A percentile compares a stretch with the other conserved stretches of the same genome.
These are phyloP conservation scores for Carallia pectinifolia DNA, from an alignment of 345 rosid genomes.

Conservation along the genomic window DNA sequence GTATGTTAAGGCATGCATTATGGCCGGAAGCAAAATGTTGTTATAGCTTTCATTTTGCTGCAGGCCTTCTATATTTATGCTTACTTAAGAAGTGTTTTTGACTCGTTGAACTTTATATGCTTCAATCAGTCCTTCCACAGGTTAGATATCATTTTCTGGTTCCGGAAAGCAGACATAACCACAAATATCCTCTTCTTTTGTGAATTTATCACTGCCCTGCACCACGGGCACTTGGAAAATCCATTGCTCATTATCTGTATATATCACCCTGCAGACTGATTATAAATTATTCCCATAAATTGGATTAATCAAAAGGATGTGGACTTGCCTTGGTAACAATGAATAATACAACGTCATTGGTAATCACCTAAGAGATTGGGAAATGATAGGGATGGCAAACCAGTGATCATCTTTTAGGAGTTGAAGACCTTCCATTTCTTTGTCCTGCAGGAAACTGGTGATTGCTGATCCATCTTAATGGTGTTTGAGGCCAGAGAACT, in stretches of 20 bases:
- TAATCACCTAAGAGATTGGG: conserved; percentile 28
- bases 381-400: conserved; percentile 44
- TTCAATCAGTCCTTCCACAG: conserved; percentile 35
- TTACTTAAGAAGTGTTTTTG: too few relatives aligned
- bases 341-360: not conserved
- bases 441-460: conserved; percentile 49
- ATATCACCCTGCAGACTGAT: too few relatives aligned
- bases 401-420: conserved; percentile 46
- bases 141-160: not conserved
- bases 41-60: too few relatives aligned
- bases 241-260: conserved; percentile 51
- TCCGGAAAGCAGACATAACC: too few relatives aligned
- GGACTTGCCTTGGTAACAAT: too few relatives aligned
- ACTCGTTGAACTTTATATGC: conserved; percentile 12
- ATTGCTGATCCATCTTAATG: conserved; percentile 57
- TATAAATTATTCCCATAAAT: too few relatives aligned
- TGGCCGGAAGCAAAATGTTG: too few relatives aligned
- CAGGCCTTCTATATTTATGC: too few relatives aligned
- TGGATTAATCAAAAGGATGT: too few relatives aligned
- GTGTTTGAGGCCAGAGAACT: conserved; percentile 47
- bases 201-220: conserved; percentile 32
- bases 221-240: conserved; percentile 39
- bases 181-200: too few relatives aligned
- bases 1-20: too few relatives aligned
- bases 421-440: conserved; percentile 54